Evolutionary conservation across 768 basidiomycete genomes (phyloP).

Genomic region (Boletus tomentosulus): DNA sequence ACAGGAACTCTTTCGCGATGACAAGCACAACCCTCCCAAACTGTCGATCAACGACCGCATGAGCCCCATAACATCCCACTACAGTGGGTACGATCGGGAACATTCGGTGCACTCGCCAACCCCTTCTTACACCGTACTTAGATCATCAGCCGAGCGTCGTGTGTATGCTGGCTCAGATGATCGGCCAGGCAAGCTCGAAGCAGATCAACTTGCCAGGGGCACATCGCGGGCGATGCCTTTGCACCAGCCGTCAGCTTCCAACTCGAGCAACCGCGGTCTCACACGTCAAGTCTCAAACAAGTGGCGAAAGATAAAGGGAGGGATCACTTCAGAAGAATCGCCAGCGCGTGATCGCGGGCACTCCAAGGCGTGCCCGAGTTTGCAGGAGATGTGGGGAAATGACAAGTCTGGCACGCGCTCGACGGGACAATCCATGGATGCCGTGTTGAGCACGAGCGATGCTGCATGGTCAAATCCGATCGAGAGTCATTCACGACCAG

Average conservation of each 20-base stretch:
- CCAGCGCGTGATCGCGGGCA: conserved; percentile 16
- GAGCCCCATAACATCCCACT: conserved; percentile 5
- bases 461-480: conserved; percentile 10
- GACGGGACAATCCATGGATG: conserved; percentile 19
- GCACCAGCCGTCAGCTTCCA: conserved; percentile 9
- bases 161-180: conserved; percentile 44
- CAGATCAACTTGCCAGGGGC: not conserved
- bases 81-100: conserved; percentile 14
- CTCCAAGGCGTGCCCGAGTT: conserved; percentile 27
- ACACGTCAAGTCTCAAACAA: conserved; percentile 36
- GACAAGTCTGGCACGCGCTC: conserved; percentile 7
- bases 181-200: conserved; percentile 10
- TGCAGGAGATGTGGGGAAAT: conserved; percentile 29
- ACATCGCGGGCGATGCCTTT: not conserved
- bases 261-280: conserved; percentile 21
- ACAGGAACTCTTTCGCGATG: conserved; percentile 30
- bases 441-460: conserved; percentile 7
- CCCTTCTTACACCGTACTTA: conserved; percentile 59
- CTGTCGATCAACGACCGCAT: conserved; percentile 27
- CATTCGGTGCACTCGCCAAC: conserved; percentile 16
- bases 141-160: conserved; percentile 41
- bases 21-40: conserved; percentile 9
- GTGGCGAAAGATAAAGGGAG: conserved; percentile 26
- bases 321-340: conserved; percentile 19
- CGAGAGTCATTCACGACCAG: conserved; percentile 8